These are phyloP conservation scores for Ophiorrhiza pumila DNA, from an alignment of 257 asterid genomes.

Conservation along the genomic window DNA sequence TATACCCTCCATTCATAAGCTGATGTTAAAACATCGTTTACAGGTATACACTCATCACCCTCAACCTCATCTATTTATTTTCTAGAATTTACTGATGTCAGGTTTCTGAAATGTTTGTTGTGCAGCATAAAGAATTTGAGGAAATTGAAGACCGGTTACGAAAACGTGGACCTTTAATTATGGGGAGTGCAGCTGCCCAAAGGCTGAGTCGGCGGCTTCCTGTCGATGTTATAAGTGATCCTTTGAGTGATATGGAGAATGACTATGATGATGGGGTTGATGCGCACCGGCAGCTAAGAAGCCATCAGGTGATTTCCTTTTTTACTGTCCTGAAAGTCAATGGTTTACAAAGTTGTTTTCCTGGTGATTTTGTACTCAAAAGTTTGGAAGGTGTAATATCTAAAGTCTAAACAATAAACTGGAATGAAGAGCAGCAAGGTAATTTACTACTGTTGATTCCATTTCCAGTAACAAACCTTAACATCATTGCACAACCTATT, in stretches of 20 bases:
- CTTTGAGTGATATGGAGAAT: constrained; percentile 74
- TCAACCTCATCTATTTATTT: neutral
- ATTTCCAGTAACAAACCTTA: neutral
- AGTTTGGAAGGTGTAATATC: neutral
- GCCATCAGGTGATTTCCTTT: constrained; percentile 52
- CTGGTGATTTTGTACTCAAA: neutral
- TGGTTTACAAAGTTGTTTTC: constrained; percentile 1
- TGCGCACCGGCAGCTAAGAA: constrained; percentile 50
- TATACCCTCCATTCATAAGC: constrained; percentile 86
- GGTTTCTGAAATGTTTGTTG: constrained; percentile 21
- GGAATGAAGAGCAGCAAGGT: neutral
- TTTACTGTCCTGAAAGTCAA: neutral
- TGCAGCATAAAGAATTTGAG: constrained; percentile 93
- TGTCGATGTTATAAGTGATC: constrained; percentile 92
- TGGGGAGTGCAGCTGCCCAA: constrained; percentile 57
- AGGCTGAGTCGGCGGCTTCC: constrained; percentile 64
- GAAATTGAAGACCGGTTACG: constrained; percentile 72
- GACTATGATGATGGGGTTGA: constrained; percentile 62
- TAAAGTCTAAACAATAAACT: neutral
- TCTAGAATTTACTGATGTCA: constrained; percentile 12
- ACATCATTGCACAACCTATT: neutral
- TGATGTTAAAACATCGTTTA: constrained; percentile 75
- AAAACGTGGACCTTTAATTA: constrained; percentile 72
- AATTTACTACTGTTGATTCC: neutral
- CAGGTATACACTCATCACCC: constrained; percentile 42